Evolutionary conservation across 768 basidiomycete genomes (phyloP), one percentile per base, ranked within the genome.

Genomic region (Mycena filopes): DNA sequence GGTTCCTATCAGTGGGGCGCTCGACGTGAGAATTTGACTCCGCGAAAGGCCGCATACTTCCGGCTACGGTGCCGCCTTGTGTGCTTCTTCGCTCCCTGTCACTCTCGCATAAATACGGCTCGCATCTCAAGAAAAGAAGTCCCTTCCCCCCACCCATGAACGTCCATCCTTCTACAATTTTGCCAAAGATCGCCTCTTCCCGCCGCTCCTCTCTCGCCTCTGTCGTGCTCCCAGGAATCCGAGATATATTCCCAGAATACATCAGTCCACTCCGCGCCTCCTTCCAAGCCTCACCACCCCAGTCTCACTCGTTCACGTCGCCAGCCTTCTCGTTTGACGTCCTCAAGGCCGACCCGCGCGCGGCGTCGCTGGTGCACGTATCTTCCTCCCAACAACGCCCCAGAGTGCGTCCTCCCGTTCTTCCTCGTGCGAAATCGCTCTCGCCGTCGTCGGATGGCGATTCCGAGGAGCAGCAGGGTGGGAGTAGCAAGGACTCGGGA

Each of bases 391-490:
- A n/a, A n/a, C n/a, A n/a, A n/a, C n/a, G n/a, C n/a, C n/a, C n/a
- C n/a, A n/a, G n/a, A n/a, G n/a, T n/a, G n/a, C n/a, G n/a, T n/a
- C n/a, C n/a, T n/a, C n/a, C n/a, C n/a, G n/a, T n/a, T n/a, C n/a
- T n/a, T n/a, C n/a, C n/a, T n/a, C n/a, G n/a, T n/a, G n/a, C n/a
- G n/a, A n/a, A n/a, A 33, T 12, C 33, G 12, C 33, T 33, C 7
- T 33, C 7, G 12, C 33, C 33, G 1, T 65, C 56, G 7, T 58
- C 56, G 3, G 63, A 59, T 7, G 57, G 38, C 7, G 69, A 70
- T 29, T 71, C 73, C 60, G 70, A 68, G 41, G 70, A 75, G 66
- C 70, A 70, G 36, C 58, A 62, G 10, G 57, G 3, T 2, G 11
- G 15, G 36, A 36, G 5, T 36, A 15, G 15, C 2, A 15, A 15